Evolutionary conservation across 192 early-diverging fungal species (phyloP).

Genomic region (Coemansia sp.): DNA sequence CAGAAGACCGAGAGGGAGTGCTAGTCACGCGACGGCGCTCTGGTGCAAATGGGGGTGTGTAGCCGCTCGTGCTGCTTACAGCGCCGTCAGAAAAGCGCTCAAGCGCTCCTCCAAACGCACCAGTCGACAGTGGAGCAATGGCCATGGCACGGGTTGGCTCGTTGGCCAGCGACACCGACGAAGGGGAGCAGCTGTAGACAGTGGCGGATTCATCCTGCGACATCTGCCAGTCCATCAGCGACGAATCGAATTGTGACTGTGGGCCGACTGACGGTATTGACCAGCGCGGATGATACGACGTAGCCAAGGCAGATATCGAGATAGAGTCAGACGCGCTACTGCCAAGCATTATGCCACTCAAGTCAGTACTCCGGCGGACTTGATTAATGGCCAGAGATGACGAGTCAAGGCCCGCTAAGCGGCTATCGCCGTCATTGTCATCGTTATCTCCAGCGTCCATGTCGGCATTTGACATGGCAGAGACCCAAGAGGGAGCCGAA

Average conservation of each 20-base stretch:
- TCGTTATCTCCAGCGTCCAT: constrained; percentile 15
- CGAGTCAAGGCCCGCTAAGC: not conserved
- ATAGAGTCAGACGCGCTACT: not conserved
- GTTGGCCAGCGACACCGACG: constrained; percentile 7
- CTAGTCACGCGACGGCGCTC: constrained; percentile 3
- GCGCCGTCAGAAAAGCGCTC: not conserved
- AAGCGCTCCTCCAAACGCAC: not conserved
- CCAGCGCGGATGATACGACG: constrained; percentile 5
- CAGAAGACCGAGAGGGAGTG: not conserved
- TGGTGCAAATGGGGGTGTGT: not conserved
- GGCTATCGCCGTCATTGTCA: constrained; percentile 14
- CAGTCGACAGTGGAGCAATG: constrained; percentile 1
- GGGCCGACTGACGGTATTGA: constrained; percentile 4
- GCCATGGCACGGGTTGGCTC: constrained; percentile 4
- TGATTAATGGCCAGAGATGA: not conserved
- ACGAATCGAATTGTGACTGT: constrained; percentile 26
- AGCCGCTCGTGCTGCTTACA: not conserved
- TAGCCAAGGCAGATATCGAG: not conserved
- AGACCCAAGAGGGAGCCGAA: constrained; percentile 41
- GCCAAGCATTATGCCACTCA: not conserved
- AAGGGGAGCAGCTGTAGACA: constrained; percentile 17
- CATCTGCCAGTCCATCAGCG: constrained; percentile 42
- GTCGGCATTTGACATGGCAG: constrained; percentile 33
- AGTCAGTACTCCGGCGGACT: not conserved
- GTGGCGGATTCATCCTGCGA: constrained; percentile 30